Evolutionary conservation across 2,329 filamentous ascomycete species (phyloP).

Genomic region (Dendrostoma leiphaemia): DNA sequence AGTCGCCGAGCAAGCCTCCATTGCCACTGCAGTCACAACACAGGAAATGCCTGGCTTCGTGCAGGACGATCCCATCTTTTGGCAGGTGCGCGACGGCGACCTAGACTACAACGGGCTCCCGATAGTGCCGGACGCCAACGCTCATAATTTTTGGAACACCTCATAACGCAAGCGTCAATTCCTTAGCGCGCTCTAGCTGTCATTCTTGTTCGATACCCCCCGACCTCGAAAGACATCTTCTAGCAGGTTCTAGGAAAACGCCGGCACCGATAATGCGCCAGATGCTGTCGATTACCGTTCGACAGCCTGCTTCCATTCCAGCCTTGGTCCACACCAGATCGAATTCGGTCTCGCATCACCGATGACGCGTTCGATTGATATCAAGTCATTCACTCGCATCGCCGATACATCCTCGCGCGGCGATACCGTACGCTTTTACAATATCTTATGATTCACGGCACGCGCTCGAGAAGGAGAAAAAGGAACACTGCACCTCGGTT

Average conservation of each 20-base stretch:
- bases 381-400: not conserved
- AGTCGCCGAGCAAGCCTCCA: conserved; percentile 41
- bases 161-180: not conserved
- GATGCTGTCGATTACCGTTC: no score
- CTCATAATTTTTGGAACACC: conserved; percentile 13
- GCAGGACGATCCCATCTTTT: conserved; percentile 50
- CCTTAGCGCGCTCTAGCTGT: not conserved
- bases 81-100: conserved; percentile 38
- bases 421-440: not conserved
- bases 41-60: conserved; percentile 21
- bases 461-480: not conserved
- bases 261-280: no score
- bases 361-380: not conserved
- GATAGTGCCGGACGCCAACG: conserved; percentile 10
- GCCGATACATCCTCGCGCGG: not conserved
- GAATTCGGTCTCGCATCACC: no score
- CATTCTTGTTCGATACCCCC: not conserved
- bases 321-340: no score
- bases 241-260: no score
- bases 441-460: not conserved
- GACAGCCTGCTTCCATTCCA: no score
- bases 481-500: not conserved
- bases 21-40: conserved; percentile 32
- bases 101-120: conserved; percentile 7
- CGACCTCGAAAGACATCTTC: no score